These are phyloP conservation scores for Pseudocercospora eumusae DNA, from an alignment of 2,329 filamentous ascomycete genomes.

Conservation along the genomic window DNA sequence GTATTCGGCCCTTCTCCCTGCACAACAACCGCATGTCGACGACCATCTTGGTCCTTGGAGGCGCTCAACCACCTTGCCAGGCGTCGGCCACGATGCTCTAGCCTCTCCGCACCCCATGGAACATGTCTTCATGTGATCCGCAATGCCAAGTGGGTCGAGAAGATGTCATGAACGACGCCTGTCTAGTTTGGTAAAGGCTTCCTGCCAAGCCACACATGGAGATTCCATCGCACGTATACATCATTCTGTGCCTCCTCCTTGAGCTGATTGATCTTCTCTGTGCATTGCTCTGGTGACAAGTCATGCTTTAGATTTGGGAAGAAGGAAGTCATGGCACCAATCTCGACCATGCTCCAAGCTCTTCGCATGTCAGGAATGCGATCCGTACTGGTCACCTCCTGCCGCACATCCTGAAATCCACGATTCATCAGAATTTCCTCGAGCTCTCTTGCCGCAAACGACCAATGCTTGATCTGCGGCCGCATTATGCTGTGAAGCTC, in stretches of 20 bases:
- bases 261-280: slow-evolving; percentile 5
- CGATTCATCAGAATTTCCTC: slow-evolving; percentile 5
- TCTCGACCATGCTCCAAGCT: slow-evolving; percentile 11
- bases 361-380: slow-evolving; percentile 6
- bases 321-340: slow-evolving; percentile 9
- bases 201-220: slow-evolving; percentile 10
- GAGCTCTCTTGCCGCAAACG: not conserved
- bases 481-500: slow-evolving; percentile 7
- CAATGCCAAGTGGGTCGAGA: not conserved
- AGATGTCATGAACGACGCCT: not conserved
- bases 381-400: slow-evolving; percentile 7
- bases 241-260: slow-evolving; percentile 13
- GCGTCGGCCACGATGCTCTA: not conserved
- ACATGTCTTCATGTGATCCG: not conserved
- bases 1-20: not conserved
- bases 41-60: not conserved
- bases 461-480: slow-evolving; percentile 7
- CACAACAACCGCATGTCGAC: not conserved
- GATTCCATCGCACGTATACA: slow-evolving; percentile 10
- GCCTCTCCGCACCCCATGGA: not conserved
- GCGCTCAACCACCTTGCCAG: slow-evolving; percentile 2
- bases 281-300: not conserved
- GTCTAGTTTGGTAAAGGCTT: slow-evolving; percentile 8
- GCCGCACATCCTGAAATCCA: slow-evolving; percentile 5
- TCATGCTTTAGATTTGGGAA: slow-evolving; percentile 4